Conservation (phyloP, 257 asterid genomes). For the Solanum bulbocastanum region DNA sequence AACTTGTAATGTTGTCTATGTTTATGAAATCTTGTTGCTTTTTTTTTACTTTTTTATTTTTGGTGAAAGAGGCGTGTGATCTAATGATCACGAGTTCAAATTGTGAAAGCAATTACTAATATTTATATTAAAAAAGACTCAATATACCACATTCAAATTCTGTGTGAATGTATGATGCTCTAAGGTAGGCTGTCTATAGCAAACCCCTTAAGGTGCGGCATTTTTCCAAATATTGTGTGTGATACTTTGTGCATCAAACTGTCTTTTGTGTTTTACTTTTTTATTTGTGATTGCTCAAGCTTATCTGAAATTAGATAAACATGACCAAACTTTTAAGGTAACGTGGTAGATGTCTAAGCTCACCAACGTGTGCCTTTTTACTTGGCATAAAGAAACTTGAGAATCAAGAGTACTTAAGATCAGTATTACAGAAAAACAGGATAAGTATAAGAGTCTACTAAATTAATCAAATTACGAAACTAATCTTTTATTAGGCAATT, state of each 20-base stretch:
- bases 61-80: neutral
- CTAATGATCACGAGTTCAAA: neutral
- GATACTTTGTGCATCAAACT: neutral
- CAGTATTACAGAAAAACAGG: neutral
- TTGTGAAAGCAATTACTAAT: neutral
- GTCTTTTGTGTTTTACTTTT: neutral
- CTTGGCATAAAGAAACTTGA: neutral
- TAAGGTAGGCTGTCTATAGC: accelerated
- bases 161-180: accelerated
- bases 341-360: neutral
- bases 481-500: neutral
- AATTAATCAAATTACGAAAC: neutral
- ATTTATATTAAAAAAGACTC: accelerated
- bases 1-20: neutral
- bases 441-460: neutral
- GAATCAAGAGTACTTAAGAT: neutral
- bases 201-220: accelerated
- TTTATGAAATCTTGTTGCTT: neutral
- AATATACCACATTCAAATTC: neutral
- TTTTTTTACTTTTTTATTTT: neutral
- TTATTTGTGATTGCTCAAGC: neutral
- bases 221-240: accelerated
- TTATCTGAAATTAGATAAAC: neutral
- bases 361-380: neutral
- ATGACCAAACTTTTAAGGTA: neutral